These are phyloP conservation scores for Acacia pycnantha DNA, from an alignment of 331 rosid species.

Conservation along the genomic window DNA sequence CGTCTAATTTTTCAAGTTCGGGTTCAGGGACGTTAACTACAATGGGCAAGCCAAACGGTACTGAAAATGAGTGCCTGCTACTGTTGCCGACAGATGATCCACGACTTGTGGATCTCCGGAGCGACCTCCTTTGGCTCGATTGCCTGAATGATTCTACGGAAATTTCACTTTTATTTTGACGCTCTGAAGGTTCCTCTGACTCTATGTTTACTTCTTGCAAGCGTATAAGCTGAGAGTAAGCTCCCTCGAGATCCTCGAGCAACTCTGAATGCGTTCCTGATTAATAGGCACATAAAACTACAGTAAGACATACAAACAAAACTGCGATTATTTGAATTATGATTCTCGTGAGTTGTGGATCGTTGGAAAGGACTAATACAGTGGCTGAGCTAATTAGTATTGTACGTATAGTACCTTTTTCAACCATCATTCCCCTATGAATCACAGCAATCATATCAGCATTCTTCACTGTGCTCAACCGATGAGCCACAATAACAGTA, in stretches of 20 bases:
- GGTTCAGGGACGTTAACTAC: conserved; percentile 42
- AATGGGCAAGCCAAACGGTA: conserved; percentile 56
- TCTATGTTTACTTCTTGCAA: conserved; percentile 64
- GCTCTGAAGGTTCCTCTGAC: conserved; percentile 34
- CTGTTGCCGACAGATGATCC: conserved; percentile 60
- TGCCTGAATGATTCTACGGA: conserved; percentile 42
- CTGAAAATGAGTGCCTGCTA: conserved; percentile 60
- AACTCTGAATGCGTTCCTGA: conserved; percentile 66
- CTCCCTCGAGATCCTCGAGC: conserved; percentile 61
- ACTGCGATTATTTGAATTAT: neutral
- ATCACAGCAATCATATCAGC: conserved; percentile 77
- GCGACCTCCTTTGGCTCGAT: conserved; percentile 44
- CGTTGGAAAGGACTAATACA: neutral
- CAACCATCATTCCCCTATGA: conserved; percentile 76
- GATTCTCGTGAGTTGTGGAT: neutral
- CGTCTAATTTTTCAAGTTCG: conserved; percentile 22
- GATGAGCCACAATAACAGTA: conserved; percentile 79
- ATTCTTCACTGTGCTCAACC: conserved; percentile 75
- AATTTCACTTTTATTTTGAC: conserved; percentile 36
- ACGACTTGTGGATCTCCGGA: conserved; percentile 46
- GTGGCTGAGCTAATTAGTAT: neutral
- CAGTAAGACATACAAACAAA: neutral
- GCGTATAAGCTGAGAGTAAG: conserved; percentile 69
- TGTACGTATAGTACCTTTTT: conserved; percentile 51
- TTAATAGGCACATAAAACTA: conserved; percentile 10